Base-by-base conservation (phyloP, 2,329 filamentous ascomycete species). In the Penicillium oxalicum region DNA sequence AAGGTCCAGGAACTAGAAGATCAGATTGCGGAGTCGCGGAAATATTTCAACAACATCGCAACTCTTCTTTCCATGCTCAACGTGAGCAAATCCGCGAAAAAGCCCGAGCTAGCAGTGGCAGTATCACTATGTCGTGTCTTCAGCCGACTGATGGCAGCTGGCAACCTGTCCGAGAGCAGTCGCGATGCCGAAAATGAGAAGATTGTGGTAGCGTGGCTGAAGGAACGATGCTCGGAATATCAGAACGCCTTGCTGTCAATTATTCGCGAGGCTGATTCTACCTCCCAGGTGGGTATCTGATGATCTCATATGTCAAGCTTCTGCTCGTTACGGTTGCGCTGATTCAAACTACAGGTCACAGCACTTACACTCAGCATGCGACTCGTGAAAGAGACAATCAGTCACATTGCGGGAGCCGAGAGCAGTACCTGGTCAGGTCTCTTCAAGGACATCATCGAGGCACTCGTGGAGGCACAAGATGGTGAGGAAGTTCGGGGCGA, bases 31-130 rank as follows among this genome's bases (percentile, higher is more conserved):
- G 84, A 93, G 68, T 95, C 90, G 43, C 87, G 83, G 63, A 88
- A 90, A 68, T 81, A 95, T 70, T 95, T 94, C 77, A 95, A 95
- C 75, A 89, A 95, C 64, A 91, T 97, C 61, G 78, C 82, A 6
- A 80, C 78, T 9, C 72, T 97, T 34, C 74, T 95, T 40, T 77
- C 77, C 37, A 78, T 82, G 60, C 70, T 82, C 34, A 66, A 78
- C 61, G 73, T 72, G 33, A 72, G 73, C 27, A 68, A 77, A 2
- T 66, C 74, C 18, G 74, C 78, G 13, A 68, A 74, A 2, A 79
- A 84, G 38, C 74, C 80, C 4, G 76, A 80, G 9, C 74, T 88
- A 40, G 72, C 87, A 32, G 87, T 90, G 0, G 81, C 85, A 0
- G 84, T 96, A 18, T 85, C 91, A 2, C 76, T 96, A 41, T 95